Evolutionary conservation across 73 alveolate genomes (phyloP), one percentile per base, ranked within the genome.

Genomic region (Loxodes magnus): DNA sequence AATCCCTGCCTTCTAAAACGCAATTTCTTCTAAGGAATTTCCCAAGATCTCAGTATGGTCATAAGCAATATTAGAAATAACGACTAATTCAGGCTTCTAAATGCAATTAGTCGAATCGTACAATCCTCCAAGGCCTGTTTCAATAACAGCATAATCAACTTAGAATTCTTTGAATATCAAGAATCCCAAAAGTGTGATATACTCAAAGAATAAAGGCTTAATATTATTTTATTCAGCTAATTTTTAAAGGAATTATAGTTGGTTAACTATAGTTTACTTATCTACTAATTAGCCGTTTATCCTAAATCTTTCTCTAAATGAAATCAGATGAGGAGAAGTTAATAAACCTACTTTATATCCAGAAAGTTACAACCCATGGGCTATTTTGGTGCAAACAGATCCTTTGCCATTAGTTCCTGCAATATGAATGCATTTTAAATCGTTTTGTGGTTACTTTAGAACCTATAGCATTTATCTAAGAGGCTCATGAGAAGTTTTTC

Each of bases 391-490:
- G 14, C 82, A 28, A 14, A 84, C 92, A 2, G 92, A 48, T 7
- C 97, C 97, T 54, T 88, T 88, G 15, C 97, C 97, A 60, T 88
- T 88, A 2, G 97, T 84, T 4, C 97, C 97, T 0, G 97, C 84
- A 9, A 88, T 51, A 37, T 87, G 97, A 5, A 87, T 53, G 56
- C 28, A 57, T 48, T 59, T 48, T 12, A 58, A 54, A 34, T 51
- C 17, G n/a, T 66, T 43, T 16, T 64, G 60, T 4, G 86, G 86
- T 30, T 64, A 53, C 9, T 73, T 73, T 3, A 67, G 30, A 15
- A 58, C n/a, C 46, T 58, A 19, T n/a, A n/a, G n/a, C n/a, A n/a
- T n/a, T n/a, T n/a, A n/a, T n/a, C n/a, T n/a, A n/a, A n/a, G n/a
- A 12, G 20, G 10, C 38, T 22, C 20, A 17, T 43, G 35, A 3